Percentiles rank a stretch among this genome's conserved stretches.
phyloP scores from a whole-genome alignment of 352 stramenopile species.

The Phytophthora pinifolia region DNA sequence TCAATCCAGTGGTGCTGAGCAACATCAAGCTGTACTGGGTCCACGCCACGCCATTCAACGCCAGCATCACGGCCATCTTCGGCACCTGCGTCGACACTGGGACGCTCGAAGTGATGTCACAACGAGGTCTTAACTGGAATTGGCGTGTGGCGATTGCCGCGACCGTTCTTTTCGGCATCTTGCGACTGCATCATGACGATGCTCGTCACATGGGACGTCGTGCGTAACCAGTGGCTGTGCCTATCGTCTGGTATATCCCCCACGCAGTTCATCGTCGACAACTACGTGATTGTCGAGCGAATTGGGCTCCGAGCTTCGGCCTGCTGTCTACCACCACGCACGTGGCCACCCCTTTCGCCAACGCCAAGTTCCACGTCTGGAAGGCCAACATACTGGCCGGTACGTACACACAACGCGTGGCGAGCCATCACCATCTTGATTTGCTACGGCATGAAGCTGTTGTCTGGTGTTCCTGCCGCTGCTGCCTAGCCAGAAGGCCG shows the following conservation, averaged over 20 bases:
- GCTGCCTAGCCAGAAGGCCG: constrained; percentile 37
- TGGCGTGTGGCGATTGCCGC: constrained; percentile 32
- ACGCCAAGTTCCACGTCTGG: constrained; percentile 44
- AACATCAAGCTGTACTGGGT: constrained; percentile 44
- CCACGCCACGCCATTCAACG: constrained; percentile 45
- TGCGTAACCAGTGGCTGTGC: constrained; percentile 49
- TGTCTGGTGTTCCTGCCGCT: constrained; percentile 40
- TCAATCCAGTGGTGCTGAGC: constrained; percentile 40
- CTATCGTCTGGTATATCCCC: constrained; percentile 41
- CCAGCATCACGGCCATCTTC: constrained; percentile 35
- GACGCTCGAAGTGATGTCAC: constrained; percentile 29
- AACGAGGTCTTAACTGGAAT: constrained; percentile 42
- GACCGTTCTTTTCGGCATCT: constrained; percentile 25
- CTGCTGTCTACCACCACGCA: constrained; percentile 46
- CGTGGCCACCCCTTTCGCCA: constrained; percentile 39
- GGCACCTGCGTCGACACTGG: constrained; percentile 30
- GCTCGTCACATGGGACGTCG: constrained; percentile 37
- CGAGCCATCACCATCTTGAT: constrained; percentile 48
- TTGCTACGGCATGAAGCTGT: constrained; percentile 47
- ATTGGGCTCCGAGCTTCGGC: constrained; percentile 41
- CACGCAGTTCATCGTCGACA: constrained; percentile 48
- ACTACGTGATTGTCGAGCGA: constrained; percentile 50
- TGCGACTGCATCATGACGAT: constrained; percentile 39
- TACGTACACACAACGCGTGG: constrained; percentile 33
- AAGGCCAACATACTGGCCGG: constrained; percentile 37